Conservation (phyloP, 2,329 filamentous ascomycete genomes). For the Colletotrichum phormii region DNA sequence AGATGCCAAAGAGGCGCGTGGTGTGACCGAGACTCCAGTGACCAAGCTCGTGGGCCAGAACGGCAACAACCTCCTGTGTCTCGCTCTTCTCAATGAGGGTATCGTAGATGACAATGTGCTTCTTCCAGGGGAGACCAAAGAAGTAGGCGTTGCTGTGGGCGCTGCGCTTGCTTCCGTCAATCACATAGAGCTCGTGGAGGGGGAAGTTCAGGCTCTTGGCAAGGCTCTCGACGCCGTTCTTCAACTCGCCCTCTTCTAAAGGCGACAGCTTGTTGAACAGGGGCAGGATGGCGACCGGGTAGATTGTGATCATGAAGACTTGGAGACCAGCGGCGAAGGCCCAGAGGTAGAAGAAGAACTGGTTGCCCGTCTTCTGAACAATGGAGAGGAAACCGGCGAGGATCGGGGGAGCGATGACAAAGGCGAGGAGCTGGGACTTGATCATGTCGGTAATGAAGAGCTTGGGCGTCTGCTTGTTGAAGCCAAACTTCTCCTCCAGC, state of each 20-base stretch:
- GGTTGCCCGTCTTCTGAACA: slow-evolving; percentile 90
- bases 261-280: slow-evolving; percentile 99
- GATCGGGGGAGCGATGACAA: slow-evolving; percentile 86
- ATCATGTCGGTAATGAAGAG: slow-evolving; percentile 91
- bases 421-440: slow-evolving; percentile 86
- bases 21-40: slow-evolving; percentile 98
- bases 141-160: slow-evolving; percentile 95
- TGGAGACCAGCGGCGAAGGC: slow-evolving; percentile 90
- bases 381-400: slow-evolving; percentile 94
- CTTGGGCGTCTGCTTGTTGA: slow-evolving; percentile 96
- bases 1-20: slow-evolving; percentile 88
- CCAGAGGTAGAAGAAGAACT: slow-evolving; percentile 99
- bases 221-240: slow-evolving; percentile 86
- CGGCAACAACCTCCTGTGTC: slow-evolving; percentile 91
- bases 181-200: slow-evolving; percentile 92
- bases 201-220: slow-evolving; percentile 90
- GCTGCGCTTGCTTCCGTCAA: slow-evolving; percentile 89
- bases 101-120: slow-evolving; percentile 99
- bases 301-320: slow-evolving; percentile 94
- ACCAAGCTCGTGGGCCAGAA: slow-evolving; percentile 93
- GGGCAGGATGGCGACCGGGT: slow-evolving; percentile 92
- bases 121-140: slow-evolving; percentile 98
- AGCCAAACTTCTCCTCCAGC: slow-evolving; percentile 95
- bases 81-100: slow-evolving; percentile 96
- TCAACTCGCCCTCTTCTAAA: slow-evolving; percentile 86